Percentiles rank a stretch among this genome's conserved stretches.
Evolutionary conservation across 2,329 filamentous ascomycete genomes (phyloP).

Genomic region (Penicillium frequentans): DNA sequence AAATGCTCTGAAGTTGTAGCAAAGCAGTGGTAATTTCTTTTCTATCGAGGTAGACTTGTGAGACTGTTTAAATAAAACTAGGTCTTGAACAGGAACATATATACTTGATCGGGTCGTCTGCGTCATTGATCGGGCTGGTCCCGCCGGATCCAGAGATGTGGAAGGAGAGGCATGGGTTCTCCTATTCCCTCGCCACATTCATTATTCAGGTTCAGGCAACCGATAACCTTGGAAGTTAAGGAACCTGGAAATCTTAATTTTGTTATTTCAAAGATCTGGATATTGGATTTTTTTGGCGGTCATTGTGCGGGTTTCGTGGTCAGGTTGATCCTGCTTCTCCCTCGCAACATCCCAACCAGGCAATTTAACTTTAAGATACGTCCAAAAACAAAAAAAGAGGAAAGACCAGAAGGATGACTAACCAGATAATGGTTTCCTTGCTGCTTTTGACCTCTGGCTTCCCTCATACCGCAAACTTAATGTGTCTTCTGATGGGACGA

Average conservation of each 20-base stretch:
- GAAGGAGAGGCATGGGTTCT: neutral
- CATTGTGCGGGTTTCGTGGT: neutral
- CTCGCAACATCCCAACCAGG: too few species aligned
- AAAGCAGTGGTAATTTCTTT: neutral
- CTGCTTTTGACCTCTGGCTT: too few species aligned
- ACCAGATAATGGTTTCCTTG: too few species aligned
- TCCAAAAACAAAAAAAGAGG: too few species aligned
- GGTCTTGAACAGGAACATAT: neutral
- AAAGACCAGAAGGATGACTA: too few species aligned
- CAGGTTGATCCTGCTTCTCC: too few species aligned
- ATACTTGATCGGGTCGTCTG: slow-evolving; percentile 3
- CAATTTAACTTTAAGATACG: too few species aligned
- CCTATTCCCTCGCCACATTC: neutral
- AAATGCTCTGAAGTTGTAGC: neutral
- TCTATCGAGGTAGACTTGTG: neutral
- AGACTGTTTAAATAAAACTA: neutral
- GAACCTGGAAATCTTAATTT: too few species aligned
- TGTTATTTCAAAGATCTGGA: neutral
- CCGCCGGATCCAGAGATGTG: neutral
- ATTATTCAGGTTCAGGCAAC: neutral
- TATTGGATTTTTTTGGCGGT: neutral
- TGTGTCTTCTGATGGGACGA: too few species aligned
- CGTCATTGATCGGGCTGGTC: slow-evolving; percentile 7
- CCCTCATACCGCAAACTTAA: too few species aligned
- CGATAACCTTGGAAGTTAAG: too few species aligned